Conservation (phyloP, 306 rosid species). For the Parietaria judaica region DNA sequence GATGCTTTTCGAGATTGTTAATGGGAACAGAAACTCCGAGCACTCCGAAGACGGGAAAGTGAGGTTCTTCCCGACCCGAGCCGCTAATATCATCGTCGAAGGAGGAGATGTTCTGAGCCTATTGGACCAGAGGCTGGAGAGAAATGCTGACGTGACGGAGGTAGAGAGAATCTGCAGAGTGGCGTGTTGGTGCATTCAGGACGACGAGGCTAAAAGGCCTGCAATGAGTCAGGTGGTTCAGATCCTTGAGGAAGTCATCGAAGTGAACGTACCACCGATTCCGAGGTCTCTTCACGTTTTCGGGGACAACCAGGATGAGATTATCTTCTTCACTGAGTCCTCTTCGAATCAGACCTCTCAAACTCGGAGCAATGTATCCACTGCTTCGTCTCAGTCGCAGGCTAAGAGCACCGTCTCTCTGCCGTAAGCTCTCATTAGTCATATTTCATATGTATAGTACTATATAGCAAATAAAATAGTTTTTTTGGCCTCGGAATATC, state of each 20-base stretch:
- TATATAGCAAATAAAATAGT: too few relatives aligned
- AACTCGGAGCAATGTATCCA: not conserved
- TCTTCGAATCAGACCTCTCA: constrained; percentile 8
- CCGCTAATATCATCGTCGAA: constrained; percentile 20
- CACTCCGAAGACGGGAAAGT: constrained; percentile 15
- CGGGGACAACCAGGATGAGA: not conserved
- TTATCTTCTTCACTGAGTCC: constrained; percentile 9
- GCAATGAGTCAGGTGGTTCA: constrained; percentile 28
- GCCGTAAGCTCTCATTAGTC: too few relatives aligned
- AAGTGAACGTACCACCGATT: constrained; percentile 23
- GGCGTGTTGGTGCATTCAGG: constrained; percentile 36
- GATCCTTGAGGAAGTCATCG: constrained; percentile 21
- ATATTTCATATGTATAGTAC: too few relatives aligned
- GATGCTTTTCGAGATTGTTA: constrained; percentile 32
- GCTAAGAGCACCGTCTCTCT: constrained; percentile 6
- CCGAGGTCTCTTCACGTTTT: constrained; percentile 14
- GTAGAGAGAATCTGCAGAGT: constrained; percentile 27
- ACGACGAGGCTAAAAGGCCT: constrained; percentile 28
- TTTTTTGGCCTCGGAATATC: too few relatives aligned
- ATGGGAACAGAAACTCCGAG: constrained; percentile 35
- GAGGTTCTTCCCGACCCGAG: constrained; percentile 26
- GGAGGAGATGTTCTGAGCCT: constrained; percentile 19
- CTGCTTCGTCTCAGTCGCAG: constrained; percentile 10
- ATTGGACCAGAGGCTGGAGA: constrained; percentile 21
- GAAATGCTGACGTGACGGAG: constrained; percentile 19